Conservation (phyloP, 306 rosid genomes). For the Pueraria montana region DNA sequence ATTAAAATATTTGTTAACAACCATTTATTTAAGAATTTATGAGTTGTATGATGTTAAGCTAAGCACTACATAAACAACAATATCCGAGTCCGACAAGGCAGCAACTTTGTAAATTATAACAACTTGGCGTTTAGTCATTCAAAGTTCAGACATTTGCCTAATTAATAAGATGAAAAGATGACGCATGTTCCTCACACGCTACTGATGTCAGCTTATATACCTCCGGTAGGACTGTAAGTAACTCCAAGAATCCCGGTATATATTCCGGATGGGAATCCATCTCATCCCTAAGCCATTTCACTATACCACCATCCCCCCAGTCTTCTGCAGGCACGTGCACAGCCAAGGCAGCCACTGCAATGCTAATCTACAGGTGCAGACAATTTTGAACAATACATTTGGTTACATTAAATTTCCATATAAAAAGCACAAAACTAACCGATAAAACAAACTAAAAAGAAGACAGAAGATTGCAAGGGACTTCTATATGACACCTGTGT, state of each 20-base stretch:
- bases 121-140: conserved; percentile 26
- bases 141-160: conserved; percentile 28
- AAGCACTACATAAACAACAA: conserved; percentile 10
- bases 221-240: conserved; percentile 98
- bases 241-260: conserved; percentile 97
- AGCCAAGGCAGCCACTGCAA: conserved; percentile 99
- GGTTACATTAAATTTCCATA: conserved; percentile 19
- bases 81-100: conserved; percentile 31
- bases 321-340: conserved; percentile 97
- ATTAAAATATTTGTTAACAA: conserved; percentile 37
- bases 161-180: conserved; percentile 34
- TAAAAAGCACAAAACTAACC: conserved; percentile 10
- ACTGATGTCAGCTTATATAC: conserved; percentile 53
- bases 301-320: conserved; percentile 99
- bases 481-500: conserved; percentile 78
- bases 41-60: background rate
- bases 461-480: conserved; percentile 30
- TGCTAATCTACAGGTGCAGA: conserved; percentile 82
- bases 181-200: conserved; percentile 24
- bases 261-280: conserved; percentile 96
- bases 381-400: conserved; percentile 47
- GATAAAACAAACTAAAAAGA: conserved; percentile 2
- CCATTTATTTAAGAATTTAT: conserved; percentile 1
- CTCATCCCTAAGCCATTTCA: conserved; percentile 97
- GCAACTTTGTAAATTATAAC: conserved; percentile 29